Conservation (phyloP, 805 yeast species). For the Wickerhamomyces canadensis region DNA sequence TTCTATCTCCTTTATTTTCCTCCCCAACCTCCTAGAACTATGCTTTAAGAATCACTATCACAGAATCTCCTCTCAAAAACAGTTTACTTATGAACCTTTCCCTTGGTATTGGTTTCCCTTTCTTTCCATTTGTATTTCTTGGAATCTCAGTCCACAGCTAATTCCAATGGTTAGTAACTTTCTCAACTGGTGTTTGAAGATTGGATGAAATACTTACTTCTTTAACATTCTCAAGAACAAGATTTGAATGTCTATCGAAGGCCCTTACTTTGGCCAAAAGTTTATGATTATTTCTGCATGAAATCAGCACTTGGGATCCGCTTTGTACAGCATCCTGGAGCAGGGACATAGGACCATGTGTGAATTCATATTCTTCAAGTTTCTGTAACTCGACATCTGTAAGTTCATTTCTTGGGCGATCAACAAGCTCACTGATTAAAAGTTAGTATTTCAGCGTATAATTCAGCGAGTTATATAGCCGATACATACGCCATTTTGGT, state of each 20-base stretch:
- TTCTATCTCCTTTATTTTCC: too few relatives aligned
- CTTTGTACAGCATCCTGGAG: conserved; percentile 77
- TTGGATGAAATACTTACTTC: conserved; percentile 40
- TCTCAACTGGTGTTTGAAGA: neutral
- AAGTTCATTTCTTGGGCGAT: conserved; percentile 74
- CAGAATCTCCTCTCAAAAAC: conserved; percentile 94
- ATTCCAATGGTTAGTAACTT: neutral
- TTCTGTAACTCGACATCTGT: conserved; percentile 73
- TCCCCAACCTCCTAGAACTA: too few relatives aligned
- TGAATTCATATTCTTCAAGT: conserved; percentile 84
- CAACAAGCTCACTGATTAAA: conserved; percentile 51
- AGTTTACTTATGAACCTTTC: conserved; percentile 84
- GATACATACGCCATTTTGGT: conserved; percentile 1
- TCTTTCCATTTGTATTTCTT: conserved; percentile 61
- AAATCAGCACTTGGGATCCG: conserved; percentile 74
- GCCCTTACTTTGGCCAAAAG: conserved; percentile 87
- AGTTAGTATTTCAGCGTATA: too few relatives aligned
- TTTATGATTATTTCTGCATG: conserved; percentile 91
- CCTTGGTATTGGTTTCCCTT: conserved; percentile 56
- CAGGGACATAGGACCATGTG: conserved; percentile 85
- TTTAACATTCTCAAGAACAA: conserved; percentile 87
- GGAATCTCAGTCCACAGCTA: conserved; percentile 61
- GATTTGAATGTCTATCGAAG: conserved; percentile 92
- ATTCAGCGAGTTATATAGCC: too few relatives aligned
- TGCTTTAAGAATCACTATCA: conserved; percentile 69